Percentiles rank a stretch among this genome's conserved stretches.
Evolutionary conservation across 345 rosid species (phyloP).

Genomic region (Moringa oleifera): DNA sequence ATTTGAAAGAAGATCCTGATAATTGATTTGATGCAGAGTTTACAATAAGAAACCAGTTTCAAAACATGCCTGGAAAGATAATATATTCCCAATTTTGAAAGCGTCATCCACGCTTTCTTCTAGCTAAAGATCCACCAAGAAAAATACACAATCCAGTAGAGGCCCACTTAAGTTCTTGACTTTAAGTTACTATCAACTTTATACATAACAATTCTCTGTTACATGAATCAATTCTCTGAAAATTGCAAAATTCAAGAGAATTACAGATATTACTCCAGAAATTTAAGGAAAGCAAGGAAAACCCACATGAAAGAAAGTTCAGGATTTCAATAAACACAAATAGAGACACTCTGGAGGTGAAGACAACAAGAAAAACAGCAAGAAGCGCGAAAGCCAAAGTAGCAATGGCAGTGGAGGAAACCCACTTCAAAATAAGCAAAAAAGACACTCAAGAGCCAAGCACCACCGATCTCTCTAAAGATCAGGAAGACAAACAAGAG

Average conservation of each 20-base stretch:
- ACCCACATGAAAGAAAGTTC: slow-evolving; percentile 4
- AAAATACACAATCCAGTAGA: neutral
- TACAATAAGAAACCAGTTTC: neutral
- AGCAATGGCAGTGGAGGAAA: slow-evolving; percentile 7
- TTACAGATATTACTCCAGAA: neutral
- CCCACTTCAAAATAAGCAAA: slow-evolving; percentile 21
- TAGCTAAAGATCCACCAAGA: neutral
- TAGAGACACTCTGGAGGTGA: neutral
- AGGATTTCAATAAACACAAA: neutral
- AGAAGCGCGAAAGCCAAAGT: slow-evolving; percentile 4
- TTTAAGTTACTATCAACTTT: too few relatives aligned
- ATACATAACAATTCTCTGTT: neutral
- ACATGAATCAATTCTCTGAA: slow-evolving; percentile 9
- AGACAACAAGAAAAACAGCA: slow-evolving; percentile 5
- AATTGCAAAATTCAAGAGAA: slow-evolving; percentile 10
- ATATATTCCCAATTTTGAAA: neutral
- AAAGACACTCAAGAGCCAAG: slow-evolving; percentile 12
- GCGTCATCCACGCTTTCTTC: neutral
- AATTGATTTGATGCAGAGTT: too few relatives aligned
- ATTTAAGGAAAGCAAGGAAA: slow-evolving; percentile 9
- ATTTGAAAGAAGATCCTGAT: neutral
- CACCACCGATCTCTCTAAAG: neutral
- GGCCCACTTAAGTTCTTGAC: neutral
- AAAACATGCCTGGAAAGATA: neutral
- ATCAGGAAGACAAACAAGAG: neutral